These are phyloP conservation scores for Tremella mesenterica DNA, from an alignment of 768 basidiomycete species.

Conservation along the genomic window DNA sequence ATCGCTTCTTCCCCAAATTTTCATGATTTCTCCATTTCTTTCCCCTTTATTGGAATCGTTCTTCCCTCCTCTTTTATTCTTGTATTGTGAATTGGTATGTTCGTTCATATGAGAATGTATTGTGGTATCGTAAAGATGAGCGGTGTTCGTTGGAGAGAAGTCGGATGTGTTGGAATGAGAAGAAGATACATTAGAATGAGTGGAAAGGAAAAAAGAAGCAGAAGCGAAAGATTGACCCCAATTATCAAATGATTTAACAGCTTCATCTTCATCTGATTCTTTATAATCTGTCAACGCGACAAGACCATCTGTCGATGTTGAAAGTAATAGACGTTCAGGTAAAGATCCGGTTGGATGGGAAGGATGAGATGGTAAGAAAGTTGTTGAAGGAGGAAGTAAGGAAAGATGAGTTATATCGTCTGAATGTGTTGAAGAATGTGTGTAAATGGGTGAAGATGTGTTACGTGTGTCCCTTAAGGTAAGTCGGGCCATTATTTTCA, in stretches of 20 bases:
- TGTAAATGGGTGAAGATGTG: slow-evolving; percentile 59
- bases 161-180: no score
- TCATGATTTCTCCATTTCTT: no score
- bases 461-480: slow-evolving; percentile 65
- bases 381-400: slow-evolving; percentile 47
- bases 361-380: slow-evolving; percentile 24
- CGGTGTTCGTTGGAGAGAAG: no score
- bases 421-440: slow-evolving; percentile 80
- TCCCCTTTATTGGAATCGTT: no score
- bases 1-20: slow-evolving; percentile 77
- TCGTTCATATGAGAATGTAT: no score
- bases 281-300: slow-evolving; percentile 49
- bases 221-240: slow-evolving; percentile 75
- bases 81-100: no score
- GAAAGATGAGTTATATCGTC: slow-evolving; percentile 79
- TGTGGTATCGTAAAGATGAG: no score
- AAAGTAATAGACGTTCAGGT: slow-evolving; percentile 55
- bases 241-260: slow-evolving; percentile 68
- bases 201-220: slow-evolving; percentile 58
- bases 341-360: slow-evolving; percentile 34
- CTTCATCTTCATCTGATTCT: slow-evolving; percentile 82
- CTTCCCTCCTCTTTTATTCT: no score
- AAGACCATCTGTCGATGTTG: slow-evolving; percentile 76
- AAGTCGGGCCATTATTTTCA: no score
- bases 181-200: no score